Evolutionary conservation across 495 filamentous ascomycete species (phyloP).

Genomic region (Cairneyella variabilis): DNA sequence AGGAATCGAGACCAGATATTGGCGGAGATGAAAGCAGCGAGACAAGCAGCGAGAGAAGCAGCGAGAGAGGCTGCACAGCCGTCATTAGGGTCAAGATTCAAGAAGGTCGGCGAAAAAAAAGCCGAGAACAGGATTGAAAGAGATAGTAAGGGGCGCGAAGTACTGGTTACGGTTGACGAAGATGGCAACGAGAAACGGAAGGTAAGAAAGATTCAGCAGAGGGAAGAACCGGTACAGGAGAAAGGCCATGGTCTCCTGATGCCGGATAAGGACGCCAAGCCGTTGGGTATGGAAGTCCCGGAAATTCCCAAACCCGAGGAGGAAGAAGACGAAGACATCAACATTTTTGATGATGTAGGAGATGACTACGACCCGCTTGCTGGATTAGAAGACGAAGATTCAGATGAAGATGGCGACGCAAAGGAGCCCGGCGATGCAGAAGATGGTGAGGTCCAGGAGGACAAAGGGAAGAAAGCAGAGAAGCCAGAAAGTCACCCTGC

Average conservation of each 20-base stretch:
- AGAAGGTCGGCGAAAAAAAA: constrained; percentile 67
- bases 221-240: constrained; percentile 31
- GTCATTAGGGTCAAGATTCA: constrained; percentile 73
- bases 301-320: constrained; percentile 49
- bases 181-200: constrained; percentile 88
- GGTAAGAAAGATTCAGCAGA: constrained; percentile 52
- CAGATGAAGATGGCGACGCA: constrained; percentile 28
- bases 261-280: constrained; percentile 60
- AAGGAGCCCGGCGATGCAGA: constrained; percentile 11
- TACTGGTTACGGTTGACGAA: constrained; percentile 80
- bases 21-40: constrained; percentile 71
- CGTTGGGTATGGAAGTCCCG: constrained; percentile 77
- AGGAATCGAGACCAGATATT: constrained; percentile 80
- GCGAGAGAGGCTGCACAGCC: constrained; percentile 54
- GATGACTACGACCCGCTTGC: constrained; percentile 87
- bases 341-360: constrained; percentile 86
- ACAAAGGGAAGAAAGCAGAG: constrained; percentile 2
- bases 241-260: constrained; percentile 51
- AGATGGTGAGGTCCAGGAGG: constrained; percentile 18
- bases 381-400: constrained; percentile 52
- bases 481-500: constrained; percentile 18
- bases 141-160: constrained; percentile 72
- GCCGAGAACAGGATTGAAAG: constrained; percentile 64
- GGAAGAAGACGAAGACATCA: constrained; percentile 56
- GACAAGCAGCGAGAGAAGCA: constrained; percentile 56